A percentile compares a stretch with the other conserved stretches of the same genome.
These are phyloP conservation scores for Ustilago cynodontis DNA, from an alignment of 1,284 basidiomycete genomes.

Conservation along the genomic window DNA sequence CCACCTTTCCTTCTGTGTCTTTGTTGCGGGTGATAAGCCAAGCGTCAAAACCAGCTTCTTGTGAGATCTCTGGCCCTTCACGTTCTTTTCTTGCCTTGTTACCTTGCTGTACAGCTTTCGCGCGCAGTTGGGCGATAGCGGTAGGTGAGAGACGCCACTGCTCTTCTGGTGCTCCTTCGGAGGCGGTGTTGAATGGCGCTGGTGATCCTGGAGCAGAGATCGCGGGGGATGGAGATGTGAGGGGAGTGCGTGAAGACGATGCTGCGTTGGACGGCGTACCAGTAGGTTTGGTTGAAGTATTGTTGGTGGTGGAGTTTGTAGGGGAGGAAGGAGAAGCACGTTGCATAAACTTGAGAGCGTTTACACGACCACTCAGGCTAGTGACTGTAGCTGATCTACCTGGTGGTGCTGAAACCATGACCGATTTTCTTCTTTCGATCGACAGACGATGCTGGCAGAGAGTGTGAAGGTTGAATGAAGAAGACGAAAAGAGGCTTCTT, in stretches of 20 bases:
- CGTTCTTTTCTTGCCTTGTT: background rate
- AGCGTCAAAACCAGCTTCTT: conserved; percentile 46
- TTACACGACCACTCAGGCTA: conserved; percentile 47
- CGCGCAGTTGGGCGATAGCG: conserved; percentile 29
- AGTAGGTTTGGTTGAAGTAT: background rate
- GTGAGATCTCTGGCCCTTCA: conserved; percentile 9
- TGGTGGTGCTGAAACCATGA: conserved; percentile 35
- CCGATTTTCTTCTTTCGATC: background rate
- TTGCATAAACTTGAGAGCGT: conserved; percentile 57
- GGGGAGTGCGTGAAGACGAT: conserved; percentile 1
- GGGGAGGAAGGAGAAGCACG: conserved; percentile 29
- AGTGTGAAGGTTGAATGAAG: conserved; percentile 9
- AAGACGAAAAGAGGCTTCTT: background rate
- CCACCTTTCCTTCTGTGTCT: background rate
- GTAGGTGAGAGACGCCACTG: conserved; percentile 42
- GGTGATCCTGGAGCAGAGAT: conserved; percentile 10
- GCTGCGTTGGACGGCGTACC: background rate
- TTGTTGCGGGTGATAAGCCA: conserved; percentile 38
- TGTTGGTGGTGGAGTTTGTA: conserved; percentile 4
- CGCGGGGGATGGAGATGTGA: conserved; percentile 10
- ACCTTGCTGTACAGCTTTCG: conserved; percentile 11
- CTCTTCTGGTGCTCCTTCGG: conserved; percentile 20
- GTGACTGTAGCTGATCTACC: conserved; percentile 47
- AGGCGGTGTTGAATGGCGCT: background rate
- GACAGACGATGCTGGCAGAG: conserved; percentile 5